These are phyloP conservation scores for Clitopilus hobsonii DNA, from an alignment of 768 basidiomycete species.

Conservation along the genomic window DNA sequence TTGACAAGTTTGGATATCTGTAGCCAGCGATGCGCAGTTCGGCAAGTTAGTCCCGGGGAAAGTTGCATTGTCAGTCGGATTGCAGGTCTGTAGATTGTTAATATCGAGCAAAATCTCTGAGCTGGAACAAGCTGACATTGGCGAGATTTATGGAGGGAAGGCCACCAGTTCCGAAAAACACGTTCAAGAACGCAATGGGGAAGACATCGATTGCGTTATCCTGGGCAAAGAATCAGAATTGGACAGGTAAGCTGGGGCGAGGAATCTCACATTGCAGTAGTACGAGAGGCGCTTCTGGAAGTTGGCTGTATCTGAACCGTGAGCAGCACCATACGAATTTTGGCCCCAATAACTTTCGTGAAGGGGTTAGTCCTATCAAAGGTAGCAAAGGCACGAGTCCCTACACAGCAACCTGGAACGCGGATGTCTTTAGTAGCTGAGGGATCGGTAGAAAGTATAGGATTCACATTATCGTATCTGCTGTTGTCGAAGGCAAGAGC, in stretches of 20 bases:
- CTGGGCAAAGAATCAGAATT: constrained; percentile 20
- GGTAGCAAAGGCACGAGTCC: constrained; percentile 9
- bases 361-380: too few species aligned
- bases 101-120: neutral
- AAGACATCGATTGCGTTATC: constrained; percentile 67
- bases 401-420: constrained; percentile 50
- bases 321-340: constrained; percentile 64
- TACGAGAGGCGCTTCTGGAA: constrained; percentile 59
- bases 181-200: constrained; percentile 64
- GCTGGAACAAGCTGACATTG: constrained; percentile 37
- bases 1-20: constrained; percentile 64
- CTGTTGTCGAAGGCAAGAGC: constrained; percentile 46
- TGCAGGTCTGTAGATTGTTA: constrained; percentile 48
- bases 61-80: constrained; percentile 44
- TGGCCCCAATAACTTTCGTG: constrained; percentile 72
- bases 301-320: constrained; percentile 40
- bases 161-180: constrained; percentile 60
- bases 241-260: too few species aligned
- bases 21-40: constrained; percentile 55
- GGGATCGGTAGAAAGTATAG: too few species aligned
- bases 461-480: constrained; percentile 59
- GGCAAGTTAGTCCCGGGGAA: constrained; percentile 62
- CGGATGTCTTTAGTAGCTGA: too few species aligned
- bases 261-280: constrained; percentile 61
- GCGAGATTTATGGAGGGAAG: constrained; percentile 65